Percentiles rank a stretch among this genome's conserved stretches.
These are phyloP conservation scores for Prillingera fragicola DNA, from an alignment of 1,284 basidiomycete genomes.

Conservation along the genomic window DNA sequence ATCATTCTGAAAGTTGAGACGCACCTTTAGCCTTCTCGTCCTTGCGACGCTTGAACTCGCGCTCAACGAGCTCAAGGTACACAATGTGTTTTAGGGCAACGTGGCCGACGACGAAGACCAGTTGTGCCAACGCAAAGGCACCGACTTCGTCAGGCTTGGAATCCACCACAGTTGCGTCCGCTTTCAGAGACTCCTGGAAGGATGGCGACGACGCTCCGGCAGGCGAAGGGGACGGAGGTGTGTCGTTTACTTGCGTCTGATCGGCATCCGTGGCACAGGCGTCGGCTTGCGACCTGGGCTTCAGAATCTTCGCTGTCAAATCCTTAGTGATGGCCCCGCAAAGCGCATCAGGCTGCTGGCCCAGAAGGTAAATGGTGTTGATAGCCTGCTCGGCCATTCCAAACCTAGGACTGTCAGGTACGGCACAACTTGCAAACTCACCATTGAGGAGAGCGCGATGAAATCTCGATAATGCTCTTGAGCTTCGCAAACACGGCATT, in stretches of 20 bases:
- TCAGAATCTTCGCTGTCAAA: conserved; percentile 70
- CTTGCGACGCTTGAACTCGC: conserved; percentile 94
- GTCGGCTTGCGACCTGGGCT: too few species aligned
- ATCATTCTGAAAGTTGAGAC: conserved; percentile 28
- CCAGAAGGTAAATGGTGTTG: conserved; percentile 91
- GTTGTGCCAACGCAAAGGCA: conserved; percentile 80
- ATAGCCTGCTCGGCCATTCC: conserved; percentile 92
- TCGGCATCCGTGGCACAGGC: too few species aligned
- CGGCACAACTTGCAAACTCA: too few species aligned
- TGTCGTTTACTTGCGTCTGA: conserved; percentile 4
- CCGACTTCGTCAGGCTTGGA: conserved; percentile 60
- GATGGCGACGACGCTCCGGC: conserved; percentile 11
- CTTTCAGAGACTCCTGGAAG: conserved; percentile 14
- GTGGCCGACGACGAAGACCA: conserved; percentile 91
- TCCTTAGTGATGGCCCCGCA: conserved; percentile 78
- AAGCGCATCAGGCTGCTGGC: conserved; percentile 84
- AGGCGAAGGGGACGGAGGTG: background rate
- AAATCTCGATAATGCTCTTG: conserved; percentile 68
- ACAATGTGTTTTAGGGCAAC: conserved; percentile 97
- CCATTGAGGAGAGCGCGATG: conserved; percentile 82
- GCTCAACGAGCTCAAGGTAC: conserved; percentile 91
- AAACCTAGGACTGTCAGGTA: too few species aligned
- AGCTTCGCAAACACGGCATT: conserved; percentile 79
- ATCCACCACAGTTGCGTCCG: conserved; percentile 29
- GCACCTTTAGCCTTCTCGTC: conserved; percentile 74